Percentiles rank a stretch among this genome's conserved stretches.
These are phyloP conservation scores for Cylindrotheca fusiformis DNA, from an alignment of 108 stramenopile genomes.

Conservation along the genomic window DNA sequence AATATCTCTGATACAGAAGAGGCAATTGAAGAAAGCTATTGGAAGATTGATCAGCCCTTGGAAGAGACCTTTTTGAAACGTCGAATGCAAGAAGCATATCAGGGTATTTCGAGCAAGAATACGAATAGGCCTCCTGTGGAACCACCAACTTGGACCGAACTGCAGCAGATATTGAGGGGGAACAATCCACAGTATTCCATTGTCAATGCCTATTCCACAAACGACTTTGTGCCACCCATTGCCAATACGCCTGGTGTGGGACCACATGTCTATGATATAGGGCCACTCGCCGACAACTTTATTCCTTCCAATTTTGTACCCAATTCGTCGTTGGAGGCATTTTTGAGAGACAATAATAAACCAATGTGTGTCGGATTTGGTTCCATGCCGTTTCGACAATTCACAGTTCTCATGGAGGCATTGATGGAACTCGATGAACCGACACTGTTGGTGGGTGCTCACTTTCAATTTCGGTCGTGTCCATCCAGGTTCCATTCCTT, in stretches of 20 bases:
- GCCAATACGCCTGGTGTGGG: slow-evolving; percentile 5
- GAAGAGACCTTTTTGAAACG: slow-evolving; percentile 18
- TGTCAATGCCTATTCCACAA: slow-evolving; percentile 29
- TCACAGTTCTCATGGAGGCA: slow-evolving; percentile 13
- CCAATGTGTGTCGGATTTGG: slow-evolving; percentile 39
- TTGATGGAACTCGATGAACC: neutral
- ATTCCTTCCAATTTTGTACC: slow-evolving; percentile 11
- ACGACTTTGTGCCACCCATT: slow-evolving; percentile 11
- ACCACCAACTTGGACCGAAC: slow-evolving; percentile 5
- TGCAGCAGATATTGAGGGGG: slow-evolving; percentile 16
- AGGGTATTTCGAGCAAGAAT: neutral
- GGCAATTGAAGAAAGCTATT: slow-evolving; percentile 14
- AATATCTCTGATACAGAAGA: neutral
- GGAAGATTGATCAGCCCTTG: slow-evolving; percentile 18
- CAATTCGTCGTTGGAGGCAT: neutral
- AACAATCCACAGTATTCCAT: slow-evolving; percentile 2
- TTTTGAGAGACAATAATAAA: neutral
- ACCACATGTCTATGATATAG: slow-evolving; percentile 16
- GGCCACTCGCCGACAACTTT: slow-evolving; percentile 22
- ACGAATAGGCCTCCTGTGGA: neutral
- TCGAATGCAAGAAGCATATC: neutral
- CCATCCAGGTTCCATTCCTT: neutral
- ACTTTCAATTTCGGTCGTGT: neutral
- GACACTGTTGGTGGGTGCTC: slow-evolving; percentile 8
- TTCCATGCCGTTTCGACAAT: slow-evolving; percentile 20